phyloP scores from a whole-genome alignment of 75 land plant genomes.

The Isoetes taiwanensis region DNA sequence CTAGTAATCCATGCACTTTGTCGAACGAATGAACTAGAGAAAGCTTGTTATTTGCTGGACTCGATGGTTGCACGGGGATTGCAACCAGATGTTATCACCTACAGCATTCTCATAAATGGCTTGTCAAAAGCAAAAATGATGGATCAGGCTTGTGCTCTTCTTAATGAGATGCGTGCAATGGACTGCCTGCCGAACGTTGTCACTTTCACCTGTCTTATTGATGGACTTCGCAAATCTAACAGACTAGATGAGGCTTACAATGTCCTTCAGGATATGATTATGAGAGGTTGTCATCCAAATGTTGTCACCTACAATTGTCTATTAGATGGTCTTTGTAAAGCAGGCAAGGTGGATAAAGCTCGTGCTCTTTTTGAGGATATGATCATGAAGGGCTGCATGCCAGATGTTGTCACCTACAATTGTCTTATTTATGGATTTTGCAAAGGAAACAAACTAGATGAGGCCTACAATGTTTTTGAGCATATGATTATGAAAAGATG shows the following conservation, averaged over 20 bases:
- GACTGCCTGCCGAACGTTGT: conserved; percentile 31
- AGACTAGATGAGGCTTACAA: conserved; percentile 31
- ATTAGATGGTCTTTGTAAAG: conserved; percentile 35
- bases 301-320: conserved; percentile 42
- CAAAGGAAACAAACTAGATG: conserved; percentile 40
- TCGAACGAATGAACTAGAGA: not conserved
- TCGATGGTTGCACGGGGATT: conserved; percentile 1
- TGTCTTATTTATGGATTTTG: conserved; percentile 48
- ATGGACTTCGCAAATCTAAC: conserved; percentile 32
- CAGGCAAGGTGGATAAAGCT: conserved; percentile 41
- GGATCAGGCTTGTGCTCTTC: conserved; percentile 42
- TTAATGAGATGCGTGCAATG: conserved; percentile 65
- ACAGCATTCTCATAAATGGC: conserved; percentile 49
- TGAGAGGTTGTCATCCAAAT: conserved; percentile 5
- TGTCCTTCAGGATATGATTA: conserved; percentile 19
- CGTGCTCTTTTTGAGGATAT: conserved; percentile 44
- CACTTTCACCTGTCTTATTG: conserved; percentile 33
- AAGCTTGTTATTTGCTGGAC: not conserved
- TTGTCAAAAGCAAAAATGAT: conserved; percentile 46
- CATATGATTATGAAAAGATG: conserved; percentile 56
- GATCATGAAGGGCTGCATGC: conserved; percentile 33
- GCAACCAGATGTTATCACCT: conserved; percentile 27
- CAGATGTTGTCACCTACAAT: conserved; percentile 41
- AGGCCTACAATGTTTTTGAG: conserved; percentile 55
- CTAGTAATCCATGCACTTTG: too few species aligned